Evolutionary conservation across 2,329 filamentous ascomycete species (phyloP).

Genomic region (Alternaria infectoria): DNA sequence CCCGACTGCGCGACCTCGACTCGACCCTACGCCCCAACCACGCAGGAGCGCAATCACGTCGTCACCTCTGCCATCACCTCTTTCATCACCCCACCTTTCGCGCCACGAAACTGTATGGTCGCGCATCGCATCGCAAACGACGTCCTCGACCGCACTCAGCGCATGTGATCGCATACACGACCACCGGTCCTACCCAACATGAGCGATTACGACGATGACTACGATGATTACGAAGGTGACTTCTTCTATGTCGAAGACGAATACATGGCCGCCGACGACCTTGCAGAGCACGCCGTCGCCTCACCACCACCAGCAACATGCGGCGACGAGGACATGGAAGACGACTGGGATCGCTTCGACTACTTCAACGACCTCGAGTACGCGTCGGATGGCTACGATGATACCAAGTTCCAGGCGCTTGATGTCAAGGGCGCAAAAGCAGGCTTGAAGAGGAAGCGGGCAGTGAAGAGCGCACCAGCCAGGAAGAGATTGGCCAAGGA

Average conservation of each 20-base stretch:
- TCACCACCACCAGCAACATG: slow-evolving; percentile 48
- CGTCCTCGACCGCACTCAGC: neutral
- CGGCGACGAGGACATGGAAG: slow-evolving; percentile 38
- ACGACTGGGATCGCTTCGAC: slow-evolving; percentile 56
- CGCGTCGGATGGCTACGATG: slow-evolving; percentile 55
- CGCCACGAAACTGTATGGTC: neutral
- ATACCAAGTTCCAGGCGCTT: slow-evolving; percentile 43
- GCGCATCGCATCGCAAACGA: neutral
- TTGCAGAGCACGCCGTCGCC: slow-evolving; percentile 56
- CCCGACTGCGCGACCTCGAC: neutral
- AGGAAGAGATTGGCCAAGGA: slow-evolving; percentile 34
- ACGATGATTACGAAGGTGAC: slow-evolving; percentile 49
- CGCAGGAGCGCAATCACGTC: neutral
- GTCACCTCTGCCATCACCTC: neutral
- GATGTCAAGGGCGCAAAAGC: slow-evolving; percentile 26
- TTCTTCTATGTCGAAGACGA: slow-evolving; percentile 58
- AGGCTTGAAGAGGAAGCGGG: slow-evolving; percentile 42
- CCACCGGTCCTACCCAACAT: slow-evolving; percentile 29
- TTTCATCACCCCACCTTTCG: neutral
- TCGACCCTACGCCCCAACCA: neutral
- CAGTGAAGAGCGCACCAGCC: slow-evolving; percentile 13
- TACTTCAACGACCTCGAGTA: slow-evolving; percentile 59
- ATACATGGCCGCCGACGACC: slow-evolving; percentile 53
- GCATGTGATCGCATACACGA: slow-evolving; percentile 5
- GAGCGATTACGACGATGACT: slow-evolving; percentile 53